phyloP scores from a whole-genome alignment of 1,284 basidiomycete species.

The Microbotryum silenes-acaulis region DNA sequence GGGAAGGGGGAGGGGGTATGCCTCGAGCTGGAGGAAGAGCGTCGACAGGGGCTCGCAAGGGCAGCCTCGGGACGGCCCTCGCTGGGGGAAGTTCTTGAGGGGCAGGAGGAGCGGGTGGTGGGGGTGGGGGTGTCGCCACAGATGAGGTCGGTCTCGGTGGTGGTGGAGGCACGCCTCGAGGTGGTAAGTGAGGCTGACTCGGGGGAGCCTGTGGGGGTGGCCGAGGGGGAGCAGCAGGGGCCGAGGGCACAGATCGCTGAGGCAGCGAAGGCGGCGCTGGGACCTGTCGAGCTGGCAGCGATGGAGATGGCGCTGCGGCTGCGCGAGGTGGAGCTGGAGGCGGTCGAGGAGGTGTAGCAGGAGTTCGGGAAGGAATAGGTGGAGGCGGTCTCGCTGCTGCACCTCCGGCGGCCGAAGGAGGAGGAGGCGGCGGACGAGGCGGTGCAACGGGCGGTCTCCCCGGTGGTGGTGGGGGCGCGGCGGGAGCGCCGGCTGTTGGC shows the following conservation, averaged over 20 bases:
- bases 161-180: constrained; percentile 2
- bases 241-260: neutral
- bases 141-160: constrained; percentile 2
- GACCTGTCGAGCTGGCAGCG: neutral
- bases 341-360: neutral
- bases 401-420: neutral
- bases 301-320: neutral
- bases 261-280: constrained; percentile 5
- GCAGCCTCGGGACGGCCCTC: neutral
- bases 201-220: neutral
- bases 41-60: neutral
- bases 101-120: constrained; percentile 2
- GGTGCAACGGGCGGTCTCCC: constrained; percentile 4
- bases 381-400: constrained; percentile 4
- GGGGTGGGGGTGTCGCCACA: constrained; percentile 3
- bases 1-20: neutral
- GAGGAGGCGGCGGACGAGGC: neutral
- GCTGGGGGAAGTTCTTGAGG: neutral
- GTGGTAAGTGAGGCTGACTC: neutral
- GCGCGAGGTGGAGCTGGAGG: neutral
- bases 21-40: neutral
- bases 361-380: neutral
- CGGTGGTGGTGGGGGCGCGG: neutral
- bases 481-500: neutral
- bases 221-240: neutral